Evolutionary conservation across 495 filamentous ascomycete genomes (phyloP), one percentile per base, ranked within the genome.

Genomic region (Apodospora peruviana): DNA sequence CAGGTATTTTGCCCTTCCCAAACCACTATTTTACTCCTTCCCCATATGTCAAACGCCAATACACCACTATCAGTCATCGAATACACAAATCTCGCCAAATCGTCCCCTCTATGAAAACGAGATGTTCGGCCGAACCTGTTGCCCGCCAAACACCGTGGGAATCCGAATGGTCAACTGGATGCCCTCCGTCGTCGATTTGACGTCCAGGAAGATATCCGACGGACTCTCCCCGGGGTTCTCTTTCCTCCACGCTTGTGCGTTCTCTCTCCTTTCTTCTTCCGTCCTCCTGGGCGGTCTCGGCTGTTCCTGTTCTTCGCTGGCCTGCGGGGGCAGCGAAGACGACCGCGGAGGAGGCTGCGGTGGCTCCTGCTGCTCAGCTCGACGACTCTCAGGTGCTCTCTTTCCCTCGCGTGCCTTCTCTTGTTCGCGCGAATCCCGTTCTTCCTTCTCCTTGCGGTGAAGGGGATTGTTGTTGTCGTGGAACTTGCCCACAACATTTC

Each of bases 91-190:
- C n/a, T n/a, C n/a, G n/a, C n/a, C n/a, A n/a, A n/a, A n/a, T n/a
- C n/a, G n/a, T n/a, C n/a, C 2, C 32, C 18, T 2, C 37, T 53
- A 67, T 23, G 62, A 65, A 57, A 67, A 65, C 9, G 55, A 53
- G 17, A 67, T 60, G 32, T 65, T 65, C 7, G 64, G 64, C 39
- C 54, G 55, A 18, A 60, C 34, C 52, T 60, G 56, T 49, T 59
- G 55, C 27, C 59, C 57, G 7, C 61, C 60, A 52, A 77, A 77
- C 17, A 72, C 71, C 8, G 74, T 77, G 23, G 74, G 74, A 36
- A 77, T 75, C 35, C 71, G 64, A 45, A 77, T 74, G 3, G 68
- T 76, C 11, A 77, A 44, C 57, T 77, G 74, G 39, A 77, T 73
- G 5, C 72, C 72, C 35, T 77, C 74, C 12, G 56, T 72, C 19